Evolutionary conservation across 2,329 filamentous ascomycete genomes (phyloP).

Genomic region (Ceratocystis alfenasii): DNA sequence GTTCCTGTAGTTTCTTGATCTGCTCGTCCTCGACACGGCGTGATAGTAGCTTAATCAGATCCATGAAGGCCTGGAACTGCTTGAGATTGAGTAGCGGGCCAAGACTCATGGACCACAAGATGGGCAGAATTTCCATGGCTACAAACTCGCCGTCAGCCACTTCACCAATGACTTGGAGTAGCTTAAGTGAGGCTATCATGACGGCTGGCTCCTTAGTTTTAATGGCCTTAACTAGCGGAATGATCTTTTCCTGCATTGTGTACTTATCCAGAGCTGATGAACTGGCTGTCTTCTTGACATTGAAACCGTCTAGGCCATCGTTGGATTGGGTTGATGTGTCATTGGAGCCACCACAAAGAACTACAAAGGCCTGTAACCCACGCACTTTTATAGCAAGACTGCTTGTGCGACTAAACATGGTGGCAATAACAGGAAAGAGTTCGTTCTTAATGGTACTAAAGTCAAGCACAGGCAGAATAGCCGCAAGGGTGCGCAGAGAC

Average conservation of each 20-base stretch:
- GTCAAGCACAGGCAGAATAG: conserved; percentile 77
- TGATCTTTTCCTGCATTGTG: conserved; percentile 94
- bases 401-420: conserved; percentile 83
- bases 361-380: conserved; percentile 77
- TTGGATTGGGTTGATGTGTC: conserved; percentile 38
- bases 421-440: conserved; percentile 80
- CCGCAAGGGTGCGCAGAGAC: conserved; percentile 63
- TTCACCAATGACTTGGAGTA: conserved; percentile 71
- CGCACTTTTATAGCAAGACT: conserved; percentile 91
- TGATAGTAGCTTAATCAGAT: conserved; percentile 70
- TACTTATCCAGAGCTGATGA: conserved; percentile 88
- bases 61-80: conserved; percentile 85
- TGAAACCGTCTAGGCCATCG: conserved; percentile 67
- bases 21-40: conserved; percentile 78
- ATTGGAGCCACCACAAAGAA: conserved; percentile 68
- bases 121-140: conserved; percentile 77
- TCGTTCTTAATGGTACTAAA: conserved; percentile 97
- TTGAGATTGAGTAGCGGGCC: conserved; percentile 77
- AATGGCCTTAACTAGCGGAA: conserved; percentile 80
- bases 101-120: conserved; percentile 83
- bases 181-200: conserved; percentile 83
- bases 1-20: conserved; percentile 72
- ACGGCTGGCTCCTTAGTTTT: conserved; percentile 97
- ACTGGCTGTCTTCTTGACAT: conserved; percentile 45
- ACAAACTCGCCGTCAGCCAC: conserved; percentile 82